Conservation (phyloP, 2,329 filamentous ascomycete species). For the Cercospora brassicicola region DNA sequence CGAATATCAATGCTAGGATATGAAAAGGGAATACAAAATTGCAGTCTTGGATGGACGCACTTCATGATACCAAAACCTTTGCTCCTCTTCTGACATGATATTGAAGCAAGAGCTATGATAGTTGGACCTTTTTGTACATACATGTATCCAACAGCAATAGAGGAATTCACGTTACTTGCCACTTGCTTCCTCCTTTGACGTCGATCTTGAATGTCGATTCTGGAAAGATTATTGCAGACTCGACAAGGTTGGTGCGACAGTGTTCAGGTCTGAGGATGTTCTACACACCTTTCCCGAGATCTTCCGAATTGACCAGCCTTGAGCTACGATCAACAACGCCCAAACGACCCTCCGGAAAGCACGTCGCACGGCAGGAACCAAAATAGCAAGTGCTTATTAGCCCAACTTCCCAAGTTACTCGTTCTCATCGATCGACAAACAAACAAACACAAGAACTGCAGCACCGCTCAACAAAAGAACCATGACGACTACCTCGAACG, state of each 20-base stretch:
- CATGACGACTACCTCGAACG: neutral
- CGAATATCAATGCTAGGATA: neutral
- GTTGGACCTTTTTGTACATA: neutral
- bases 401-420: neutral
- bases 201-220: neutral
- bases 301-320: too few species aligned
- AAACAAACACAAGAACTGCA: neutral
- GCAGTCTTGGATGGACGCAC: neutral
- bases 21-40: neutral
- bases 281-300: too few species aligned
- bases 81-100: neutral
- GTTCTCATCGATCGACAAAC: neutral
- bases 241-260: too few species aligned
- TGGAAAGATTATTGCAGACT: neutral
- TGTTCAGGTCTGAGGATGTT: too few species aligned
- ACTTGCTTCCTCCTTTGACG: neutral
- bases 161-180: neutral
- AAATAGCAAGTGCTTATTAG: neutral
- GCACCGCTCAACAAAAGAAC: neutral
- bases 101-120: neutral
- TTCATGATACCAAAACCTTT: neutral
- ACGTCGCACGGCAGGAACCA: neutral
- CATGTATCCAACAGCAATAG: neutral
- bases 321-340: neutral
- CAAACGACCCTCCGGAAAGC: neutral